phyloP scores from a whole-genome alignment of 2,329 filamentous ascomycete genomes.

The Aspergillus sp. region DNA sequence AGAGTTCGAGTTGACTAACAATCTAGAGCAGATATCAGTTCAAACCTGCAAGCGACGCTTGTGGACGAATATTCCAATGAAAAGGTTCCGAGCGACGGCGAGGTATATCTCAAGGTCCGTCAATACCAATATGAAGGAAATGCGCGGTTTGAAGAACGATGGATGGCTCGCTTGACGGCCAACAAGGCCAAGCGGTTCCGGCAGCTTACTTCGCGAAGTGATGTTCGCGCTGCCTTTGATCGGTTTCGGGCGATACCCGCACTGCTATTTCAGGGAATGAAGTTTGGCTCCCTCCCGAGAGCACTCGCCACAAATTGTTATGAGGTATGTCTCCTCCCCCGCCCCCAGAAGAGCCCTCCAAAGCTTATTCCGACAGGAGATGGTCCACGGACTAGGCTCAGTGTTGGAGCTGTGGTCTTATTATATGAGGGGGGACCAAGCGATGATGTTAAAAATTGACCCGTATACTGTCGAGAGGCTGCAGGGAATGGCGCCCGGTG shows the following conservation, averaged over 20 bases:
- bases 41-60: constrained; percentile 9
- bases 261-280: constrained; percentile 12
- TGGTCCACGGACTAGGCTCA: constrained; percentile 18
- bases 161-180: constrained; percentile 8
- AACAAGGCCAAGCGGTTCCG: constrained; percentile 12
- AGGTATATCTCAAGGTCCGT: neutral
- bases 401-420: constrained; percentile 21
- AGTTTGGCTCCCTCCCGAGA: constrained; percentile 16
- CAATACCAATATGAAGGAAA: neutral
- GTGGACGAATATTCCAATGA: constrained; percentile 12
- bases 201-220: constrained; percentile 6
- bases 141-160: neutral
- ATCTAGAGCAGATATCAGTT: constrained; percentile 9
- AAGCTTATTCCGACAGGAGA: constrained; percentile 17
- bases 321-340: constrained; percentile 10
- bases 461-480: constrained; percentile 19
- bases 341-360: neutral
- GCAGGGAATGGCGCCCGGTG: constrained; percentile 20
- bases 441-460: constrained; percentile 21
- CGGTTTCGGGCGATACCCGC: constrained; percentile 14
- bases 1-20: neutral
- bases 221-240: constrained; percentile 13
- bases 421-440: constrained; percentile 10
- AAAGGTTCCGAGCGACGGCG: neutral
- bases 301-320: constrained; percentile 15